Base-by-base conservation (phyloP, 108 stramenopile species). In the Skeletonema tropicum region DNA sequence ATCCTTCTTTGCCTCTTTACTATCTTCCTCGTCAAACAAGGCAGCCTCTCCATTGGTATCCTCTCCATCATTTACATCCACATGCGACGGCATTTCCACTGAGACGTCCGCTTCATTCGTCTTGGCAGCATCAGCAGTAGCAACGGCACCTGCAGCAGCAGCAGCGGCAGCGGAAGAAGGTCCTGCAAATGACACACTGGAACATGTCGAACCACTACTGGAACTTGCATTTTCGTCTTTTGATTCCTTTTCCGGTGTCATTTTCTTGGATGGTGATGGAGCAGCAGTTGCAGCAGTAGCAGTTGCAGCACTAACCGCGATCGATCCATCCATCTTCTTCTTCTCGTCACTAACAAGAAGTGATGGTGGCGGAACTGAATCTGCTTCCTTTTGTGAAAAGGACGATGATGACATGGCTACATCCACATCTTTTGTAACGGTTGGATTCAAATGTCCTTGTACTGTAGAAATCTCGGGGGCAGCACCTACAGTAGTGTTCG, bases 11-110 rank as follows among this genome's bases (percentile, higher is more conserved):
- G 41, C 23, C 5, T 66, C 45, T 17, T 71, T 30, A 6, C 26
- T 26, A 2, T 32, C 13, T 13, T 63, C 29, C 2, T 57, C 65
- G 49, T 15, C 49, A 57, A 39, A 39, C 11, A 39, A 39, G 2
- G 38, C 10, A 2, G 21, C 49, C 48, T 57, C 55, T 58, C 57
- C 21, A 57, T 57, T 49, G 19, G 13, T 52, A 69, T 33, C 74
- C 17, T 60, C 42, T 3, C 15, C 52, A 55, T 55, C 17, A 21
- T 55, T 55, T 0, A 55, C 21, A 55, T 55, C 23, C 8, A 55
- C 52, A 55, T 55, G 52, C 21, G 52, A 55, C 2, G 52, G 23
- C 52, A 55, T 55, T 55, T 55, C 21, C 52, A 23, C 52, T 0
- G 21, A 7, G 5, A 10, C 23, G 5, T 55, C 2, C 25, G 23